phyloP scores from a whole-genome alignment of 1,284 basidiomycete genomes.

The Puccinia novopanici region DNA sequence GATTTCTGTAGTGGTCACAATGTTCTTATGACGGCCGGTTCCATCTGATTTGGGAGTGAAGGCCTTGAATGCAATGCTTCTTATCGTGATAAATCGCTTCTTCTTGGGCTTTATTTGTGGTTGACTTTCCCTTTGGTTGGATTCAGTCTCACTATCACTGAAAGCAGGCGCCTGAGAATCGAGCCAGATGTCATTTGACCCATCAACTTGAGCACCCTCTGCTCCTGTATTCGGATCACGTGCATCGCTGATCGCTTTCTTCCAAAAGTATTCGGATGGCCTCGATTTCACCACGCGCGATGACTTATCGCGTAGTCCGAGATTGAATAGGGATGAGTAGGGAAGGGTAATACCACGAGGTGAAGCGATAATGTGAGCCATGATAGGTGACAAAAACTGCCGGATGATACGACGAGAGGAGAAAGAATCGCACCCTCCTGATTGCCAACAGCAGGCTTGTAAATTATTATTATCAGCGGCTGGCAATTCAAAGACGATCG shows the following conservation, averaged over 20 bases:
- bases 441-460: neutral
- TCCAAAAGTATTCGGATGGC: conserved; percentile 47
- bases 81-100: conserved; percentile 19
- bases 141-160: conserved; percentile 41
- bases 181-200: conserved; percentile 27
- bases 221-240: neutral
- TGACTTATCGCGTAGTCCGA: conserved; percentile 9
- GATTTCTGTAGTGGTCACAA: conserved; percentile 29
- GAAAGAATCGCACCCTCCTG: neutral
- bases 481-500: no score
- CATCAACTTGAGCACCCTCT: neutral
- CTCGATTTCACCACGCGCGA: conserved; percentile 18
- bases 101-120: conserved; percentile 8
- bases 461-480: neutral
- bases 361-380: conserved; percentile 29
- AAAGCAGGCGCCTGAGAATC: conserved; percentile 31
- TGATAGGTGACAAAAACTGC: neutral
- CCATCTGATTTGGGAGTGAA: conserved; percentile 40
- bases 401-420: neutral
- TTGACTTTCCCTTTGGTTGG: neutral
- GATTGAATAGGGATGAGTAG: conserved; percentile 34
- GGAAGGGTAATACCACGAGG: conserved; percentile 26
- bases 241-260: conserved; percentile 24
- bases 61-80: conserved; percentile 49
- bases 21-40: conserved; percentile 4